Conservation (phyloP, 192 early-diverging fungal genomes). For the Glomus cerebriforme region DNA sequence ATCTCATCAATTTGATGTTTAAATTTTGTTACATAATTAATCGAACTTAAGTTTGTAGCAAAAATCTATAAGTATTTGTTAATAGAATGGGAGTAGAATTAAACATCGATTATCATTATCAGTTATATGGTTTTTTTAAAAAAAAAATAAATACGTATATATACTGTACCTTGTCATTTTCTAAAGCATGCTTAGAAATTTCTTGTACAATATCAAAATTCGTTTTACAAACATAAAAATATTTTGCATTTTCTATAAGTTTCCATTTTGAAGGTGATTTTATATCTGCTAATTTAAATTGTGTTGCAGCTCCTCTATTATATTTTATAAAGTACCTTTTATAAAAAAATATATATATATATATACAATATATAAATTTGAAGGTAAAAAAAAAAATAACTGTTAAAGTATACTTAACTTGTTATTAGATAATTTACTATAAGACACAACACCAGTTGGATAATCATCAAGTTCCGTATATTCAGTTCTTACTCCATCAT, state of each 20-base stretch:
- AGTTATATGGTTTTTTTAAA: too few relatives aligned
- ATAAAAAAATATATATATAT: not conserved
- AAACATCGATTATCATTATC: not conserved
- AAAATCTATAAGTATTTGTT: conserved; percentile 52
- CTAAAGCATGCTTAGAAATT: conserved; percentile 86
- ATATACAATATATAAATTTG: too few relatives aligned
- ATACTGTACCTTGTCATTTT: conserved; percentile 71
- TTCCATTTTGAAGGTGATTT: conserved; percentile 86
- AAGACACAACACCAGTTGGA: conserved; percentile 94
- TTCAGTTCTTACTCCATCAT: conserved; percentile 86
- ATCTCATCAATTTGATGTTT: conserved; percentile 75
- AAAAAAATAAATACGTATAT: not conserved
- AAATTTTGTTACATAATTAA: conserved; percentile 90
- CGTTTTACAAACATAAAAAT: conserved; percentile 92
- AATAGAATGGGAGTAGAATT: not conserved
- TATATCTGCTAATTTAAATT: conserved; percentile 45
- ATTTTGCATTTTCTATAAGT: conserved; percentile 83
- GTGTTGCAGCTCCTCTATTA: conserved; percentile 91
- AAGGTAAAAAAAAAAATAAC: too few relatives aligned
- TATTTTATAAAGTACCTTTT: conserved; percentile 85
- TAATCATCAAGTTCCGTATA: conserved; percentile 77
- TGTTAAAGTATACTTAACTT: conserved; percentile 39
- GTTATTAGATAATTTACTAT: conserved; percentile 86
- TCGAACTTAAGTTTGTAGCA: conserved; percentile 92
- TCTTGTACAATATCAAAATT: conserved; percentile 79